Conservation (phyloP, 1,139 yeast genomes). For the Blastobotrys petasosporus region DNA sequence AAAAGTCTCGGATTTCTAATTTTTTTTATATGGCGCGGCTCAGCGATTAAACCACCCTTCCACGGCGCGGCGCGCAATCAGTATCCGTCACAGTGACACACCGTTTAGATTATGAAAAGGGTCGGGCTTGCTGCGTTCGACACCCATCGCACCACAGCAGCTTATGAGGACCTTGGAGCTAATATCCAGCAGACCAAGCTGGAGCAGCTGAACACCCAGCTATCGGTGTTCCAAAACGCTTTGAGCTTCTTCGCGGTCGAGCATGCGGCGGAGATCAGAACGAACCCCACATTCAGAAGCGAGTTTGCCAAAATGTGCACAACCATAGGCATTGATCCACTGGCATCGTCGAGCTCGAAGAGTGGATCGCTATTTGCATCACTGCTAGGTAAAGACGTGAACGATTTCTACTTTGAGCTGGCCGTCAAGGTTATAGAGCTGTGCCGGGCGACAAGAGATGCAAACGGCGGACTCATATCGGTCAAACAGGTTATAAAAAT, state of each 20-base stretch:
- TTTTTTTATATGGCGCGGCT: background rate
- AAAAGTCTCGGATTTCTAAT: background rate
- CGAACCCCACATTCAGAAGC: slow-evolving; percentile 57
- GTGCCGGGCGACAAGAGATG: slow-evolving; percentile 60
- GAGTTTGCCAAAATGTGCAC: slow-evolving; percentile 72
- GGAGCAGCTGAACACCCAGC: slow-evolving; percentile 35
- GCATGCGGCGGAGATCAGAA: slow-evolving; percentile 61
- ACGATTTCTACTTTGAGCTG: slow-evolving; percentile 57
- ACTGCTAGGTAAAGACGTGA: slow-evolving; percentile 38
- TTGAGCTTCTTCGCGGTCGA: slow-evolving; percentile 35
- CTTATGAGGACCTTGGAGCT: slow-evolving; percentile 33
- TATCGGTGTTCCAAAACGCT: slow-evolving; percentile 36
- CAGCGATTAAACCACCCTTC: background rate
- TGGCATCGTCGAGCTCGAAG: slow-evolving; percentile 43
- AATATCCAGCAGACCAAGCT: slow-evolving; percentile 31
- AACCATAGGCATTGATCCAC: slow-evolving; percentile 79
- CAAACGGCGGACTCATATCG: slow-evolving; percentile 76
- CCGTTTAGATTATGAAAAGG: slow-evolving; percentile 38
- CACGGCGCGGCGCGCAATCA: background rate
- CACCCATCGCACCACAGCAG: slow-evolving; percentile 25
- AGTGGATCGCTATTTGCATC: slow-evolving; percentile 35
- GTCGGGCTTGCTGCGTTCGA: slow-evolving; percentile 41
- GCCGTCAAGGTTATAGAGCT: slow-evolving; percentile 69
- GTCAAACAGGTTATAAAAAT: slow-evolving; percentile 48
- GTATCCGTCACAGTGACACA: background rate